These are phyloP conservation scores for Verticillium nonalfalfae DNA, from an alignment of 2,329 filamentous ascomycete species.

Conservation along the genomic window DNA sequence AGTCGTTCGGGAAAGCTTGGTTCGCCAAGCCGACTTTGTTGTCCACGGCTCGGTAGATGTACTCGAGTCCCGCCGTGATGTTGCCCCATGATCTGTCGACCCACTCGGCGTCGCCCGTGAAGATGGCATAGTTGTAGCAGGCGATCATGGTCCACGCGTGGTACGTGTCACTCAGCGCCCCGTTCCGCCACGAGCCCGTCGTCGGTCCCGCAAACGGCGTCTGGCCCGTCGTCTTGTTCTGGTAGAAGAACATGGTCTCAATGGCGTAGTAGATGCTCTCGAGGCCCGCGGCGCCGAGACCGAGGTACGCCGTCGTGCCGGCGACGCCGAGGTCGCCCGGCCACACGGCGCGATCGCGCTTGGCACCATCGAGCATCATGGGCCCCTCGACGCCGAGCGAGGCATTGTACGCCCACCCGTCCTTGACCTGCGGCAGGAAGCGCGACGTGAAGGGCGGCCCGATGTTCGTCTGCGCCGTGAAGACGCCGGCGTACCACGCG, in stretches of 20 bases:
- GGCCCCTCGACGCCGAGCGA: conserved; percentile 22
- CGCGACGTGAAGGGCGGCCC: conserved; percentile 23
- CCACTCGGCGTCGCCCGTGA: conserved; percentile 35
- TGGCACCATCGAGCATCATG: conserved; percentile 42
- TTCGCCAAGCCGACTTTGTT: conserved; percentile 9
- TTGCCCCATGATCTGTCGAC: conserved; percentile 33
- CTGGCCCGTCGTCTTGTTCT: conserved; percentile 17
- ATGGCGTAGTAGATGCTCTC: conserved; percentile 39
- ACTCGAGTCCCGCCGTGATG: conserved; percentile 25
- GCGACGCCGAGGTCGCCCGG: conserved; percentile 52
- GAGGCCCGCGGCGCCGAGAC: conserved; percentile 38
- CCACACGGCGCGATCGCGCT: conserved; percentile 50
- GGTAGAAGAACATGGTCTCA: conserved; percentile 31
- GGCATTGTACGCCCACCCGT: conserved; percentile 29
- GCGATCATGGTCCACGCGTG: conserved; percentile 42
- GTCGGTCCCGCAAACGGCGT: conserved; percentile 17
- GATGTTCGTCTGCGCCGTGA: conserved; percentile 24
- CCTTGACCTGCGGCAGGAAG: conserved; percentile 26
- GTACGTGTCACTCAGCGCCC: conserved; percentile 14
- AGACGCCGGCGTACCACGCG: conserved; percentile 36
- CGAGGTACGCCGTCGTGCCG: conserved; percentile 41
- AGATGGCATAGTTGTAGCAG: conserved; percentile 44
- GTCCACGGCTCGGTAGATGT: conserved; percentile 9
- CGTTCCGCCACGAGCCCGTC: conserved; percentile 11
- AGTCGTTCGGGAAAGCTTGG: conserved; percentile 18